Evolutionary conservation across 2,329 filamentous ascomycete genomes (phyloP).

Genomic region (Trichoderma citrinoviride): DNA sequence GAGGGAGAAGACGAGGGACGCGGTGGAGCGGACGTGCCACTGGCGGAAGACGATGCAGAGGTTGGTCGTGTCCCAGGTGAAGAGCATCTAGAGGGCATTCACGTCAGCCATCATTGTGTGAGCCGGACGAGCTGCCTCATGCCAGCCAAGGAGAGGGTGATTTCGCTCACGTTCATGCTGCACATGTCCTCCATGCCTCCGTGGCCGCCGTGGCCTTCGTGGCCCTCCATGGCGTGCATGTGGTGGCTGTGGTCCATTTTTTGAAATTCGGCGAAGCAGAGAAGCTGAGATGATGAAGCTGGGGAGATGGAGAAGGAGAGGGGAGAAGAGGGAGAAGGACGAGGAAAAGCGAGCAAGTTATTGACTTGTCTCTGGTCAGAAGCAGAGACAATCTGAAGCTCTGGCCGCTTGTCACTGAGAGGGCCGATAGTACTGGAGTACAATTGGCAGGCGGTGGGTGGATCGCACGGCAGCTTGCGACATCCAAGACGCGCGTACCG

Average conservation of each 20-base stretch:
- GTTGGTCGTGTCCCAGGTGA: conserved; percentile 91
- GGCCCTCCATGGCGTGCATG: conserved; percentile 43
- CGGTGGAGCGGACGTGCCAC: conserved; percentile 78
- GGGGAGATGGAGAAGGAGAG: not conserved
- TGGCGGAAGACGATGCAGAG: conserved; percentile 93
- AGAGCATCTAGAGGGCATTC: conserved; percentile 71
- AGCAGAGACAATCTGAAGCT: too few species aligned
- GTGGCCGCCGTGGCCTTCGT: conserved; percentile 40
- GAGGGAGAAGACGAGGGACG: conserved; percentile 77
- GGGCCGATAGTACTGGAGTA: too few species aligned
- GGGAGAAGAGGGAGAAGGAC: not conserved
- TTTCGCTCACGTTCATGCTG: conserved; percentile 76
- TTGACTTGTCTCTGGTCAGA: too few species aligned
- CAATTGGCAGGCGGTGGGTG: not conserved
- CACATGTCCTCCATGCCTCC: conserved; percentile 65
- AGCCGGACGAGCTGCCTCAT: not conserved
- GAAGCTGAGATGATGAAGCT: not conserved
- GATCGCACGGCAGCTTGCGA: not conserved
- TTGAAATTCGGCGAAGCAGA: not conserved
- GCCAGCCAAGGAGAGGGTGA: not conserved
- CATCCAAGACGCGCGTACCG: not conserved
- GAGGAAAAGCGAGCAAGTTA: too few species aligned
- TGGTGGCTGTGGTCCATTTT: conserved; percentile 39
- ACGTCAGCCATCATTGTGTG: too few species aligned
- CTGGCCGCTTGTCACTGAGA: too few species aligned